Percentiles rank a stretch among this genome's conserved stretches.
Conservation (phyloP, 371 early-diverging fungal species). For the Mycotypha africana region DNA sequence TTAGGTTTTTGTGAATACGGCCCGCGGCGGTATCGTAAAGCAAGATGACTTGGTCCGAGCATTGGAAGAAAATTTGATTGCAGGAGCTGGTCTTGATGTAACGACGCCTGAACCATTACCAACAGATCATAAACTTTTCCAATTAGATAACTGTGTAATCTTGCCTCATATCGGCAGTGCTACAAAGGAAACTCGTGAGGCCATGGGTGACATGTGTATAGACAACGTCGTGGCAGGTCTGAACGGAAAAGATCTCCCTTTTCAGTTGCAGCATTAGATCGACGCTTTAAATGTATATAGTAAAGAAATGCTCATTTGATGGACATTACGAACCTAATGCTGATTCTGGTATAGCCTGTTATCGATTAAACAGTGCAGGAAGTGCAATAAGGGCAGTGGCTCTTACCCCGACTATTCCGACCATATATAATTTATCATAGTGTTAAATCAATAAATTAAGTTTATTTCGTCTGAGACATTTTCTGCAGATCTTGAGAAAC, state of each 20-base stretch:
- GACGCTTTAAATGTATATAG: no score
- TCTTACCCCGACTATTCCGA: no score
- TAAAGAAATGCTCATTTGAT: no score
- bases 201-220: constrained; percentile 54
- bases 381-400: no score
- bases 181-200: constrained; percentile 75
- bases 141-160: constrained; percentile 61
- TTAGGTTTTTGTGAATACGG: constrained; percentile 77
- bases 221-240: constrained; percentile 20
- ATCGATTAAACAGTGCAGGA: no score
- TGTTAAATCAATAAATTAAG: no score
- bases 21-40: constrained; percentile 76
- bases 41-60: constrained; percentile 71
- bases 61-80: constrained; percentile 56
- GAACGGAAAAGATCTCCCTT: background rate
- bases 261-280: constrained; percentile 18
- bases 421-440: no score
- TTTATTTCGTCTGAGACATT: no score
- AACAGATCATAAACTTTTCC: constrained; percentile 50
- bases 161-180: constrained; percentile 77
- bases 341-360: no score
- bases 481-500: no score
- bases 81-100: constrained; percentile 80
- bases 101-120: constrained; percentile 85
- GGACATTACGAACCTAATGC: no score